Percentiles rank a stretch among this genome's conserved stretches.
Conservation (phyloP, 495 filamentous ascomycete species). For the Aeminium ludgeri region DNA sequence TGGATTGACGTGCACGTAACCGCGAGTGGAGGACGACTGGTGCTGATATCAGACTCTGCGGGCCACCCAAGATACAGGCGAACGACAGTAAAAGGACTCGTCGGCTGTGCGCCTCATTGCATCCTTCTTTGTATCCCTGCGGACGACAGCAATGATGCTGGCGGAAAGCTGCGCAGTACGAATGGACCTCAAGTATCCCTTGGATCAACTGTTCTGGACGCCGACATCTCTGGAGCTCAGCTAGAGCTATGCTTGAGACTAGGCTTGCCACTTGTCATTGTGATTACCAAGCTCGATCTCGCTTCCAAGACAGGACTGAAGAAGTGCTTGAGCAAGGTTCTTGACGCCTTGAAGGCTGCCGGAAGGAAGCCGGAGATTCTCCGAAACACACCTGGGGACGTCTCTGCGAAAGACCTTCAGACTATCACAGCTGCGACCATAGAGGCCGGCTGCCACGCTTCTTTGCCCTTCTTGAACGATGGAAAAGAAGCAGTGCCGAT, state of each 20-base stretch:
- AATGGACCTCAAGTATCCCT: slow-evolving; percentile 30
- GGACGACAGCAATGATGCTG: slow-evolving; percentile 43
- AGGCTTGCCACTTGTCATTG: slow-evolving; percentile 53
- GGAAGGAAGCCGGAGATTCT: slow-evolving; percentile 59
- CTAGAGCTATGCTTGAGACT: slow-evolving; percentile 75
- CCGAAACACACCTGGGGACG: slow-evolving; percentile 22
- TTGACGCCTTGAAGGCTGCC: slow-evolving; percentile 60
- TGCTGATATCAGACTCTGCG: slow-evolving; percentile 78
- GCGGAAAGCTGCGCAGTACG: slow-evolving; percentile 26
- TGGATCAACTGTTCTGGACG: slow-evolving; percentile 35
- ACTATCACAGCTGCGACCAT: slow-evolving; percentile 4
- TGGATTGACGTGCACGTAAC: slow-evolving; percentile 85
- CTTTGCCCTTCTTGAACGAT: slow-evolving; percentile 11
- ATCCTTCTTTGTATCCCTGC: slow-evolving; percentile 76
- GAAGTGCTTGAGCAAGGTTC: slow-evolving; percentile 49
- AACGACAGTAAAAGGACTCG: slow-evolving; percentile 70
- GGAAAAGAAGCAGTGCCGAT: slow-evolving; percentile 50
- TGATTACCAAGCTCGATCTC: slow-evolving; percentile 82
- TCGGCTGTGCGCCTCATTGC: slow-evolving; percentile 94
- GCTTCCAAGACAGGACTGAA: slow-evolving; percentile 54
- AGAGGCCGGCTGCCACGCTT: slow-evolving; percentile 10
- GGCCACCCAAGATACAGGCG: slow-evolving; percentile 75
- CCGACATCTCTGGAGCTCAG: slow-evolving; percentile 61
- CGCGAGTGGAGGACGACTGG: slow-evolving; percentile 57
- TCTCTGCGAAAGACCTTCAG: slow-evolving; percentile 13